Evolutionary conservation across 306 rosid genomes (phyloP).

Genomic region (Vachellia collinsii): DNA sequence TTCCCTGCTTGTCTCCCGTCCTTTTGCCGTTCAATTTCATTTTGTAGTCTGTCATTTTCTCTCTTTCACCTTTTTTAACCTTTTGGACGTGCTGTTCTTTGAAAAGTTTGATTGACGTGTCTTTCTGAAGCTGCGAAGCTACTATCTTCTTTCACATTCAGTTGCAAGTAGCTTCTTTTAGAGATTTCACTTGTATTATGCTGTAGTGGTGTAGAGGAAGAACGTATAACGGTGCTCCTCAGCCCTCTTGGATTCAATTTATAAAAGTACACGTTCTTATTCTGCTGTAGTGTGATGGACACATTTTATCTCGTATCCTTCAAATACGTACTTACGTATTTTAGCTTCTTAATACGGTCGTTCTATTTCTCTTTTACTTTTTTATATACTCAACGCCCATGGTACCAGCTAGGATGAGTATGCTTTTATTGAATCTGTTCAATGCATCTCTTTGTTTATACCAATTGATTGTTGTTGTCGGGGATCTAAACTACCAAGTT

Average conservation of each 20-base stretch:
- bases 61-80: neutral
- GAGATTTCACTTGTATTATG: neutral
- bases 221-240: neutral
- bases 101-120: constrained; percentile 12
- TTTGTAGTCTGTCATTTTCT: neutral
- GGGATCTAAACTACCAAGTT: constrained; percentile 23
- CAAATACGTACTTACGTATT: neutral
- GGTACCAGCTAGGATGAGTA: neutral
- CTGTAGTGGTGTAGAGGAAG: neutral
- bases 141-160: neutral
- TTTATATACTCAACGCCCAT: neutral
- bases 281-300: constrained; percentile 9
- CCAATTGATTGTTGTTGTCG: constrained; percentile 15
- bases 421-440: neutral
- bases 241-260: neutral
- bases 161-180: neutral
- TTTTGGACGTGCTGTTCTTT: neutral
- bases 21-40: neutral
- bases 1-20: neutral
- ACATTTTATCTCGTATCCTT: neutral
- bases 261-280: neutral
- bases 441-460: constrained; percentile 17
- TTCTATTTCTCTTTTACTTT: neutral
- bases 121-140: constrained; percentile 24
- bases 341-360: neutral